A percentile compares a stretch with the other conserved stretches of the same genome.
These are phyloP conservation scores for Trametes meyenii DNA, from an alignment of 768 basidiomycete species.

Conservation along the genomic window DNA sequence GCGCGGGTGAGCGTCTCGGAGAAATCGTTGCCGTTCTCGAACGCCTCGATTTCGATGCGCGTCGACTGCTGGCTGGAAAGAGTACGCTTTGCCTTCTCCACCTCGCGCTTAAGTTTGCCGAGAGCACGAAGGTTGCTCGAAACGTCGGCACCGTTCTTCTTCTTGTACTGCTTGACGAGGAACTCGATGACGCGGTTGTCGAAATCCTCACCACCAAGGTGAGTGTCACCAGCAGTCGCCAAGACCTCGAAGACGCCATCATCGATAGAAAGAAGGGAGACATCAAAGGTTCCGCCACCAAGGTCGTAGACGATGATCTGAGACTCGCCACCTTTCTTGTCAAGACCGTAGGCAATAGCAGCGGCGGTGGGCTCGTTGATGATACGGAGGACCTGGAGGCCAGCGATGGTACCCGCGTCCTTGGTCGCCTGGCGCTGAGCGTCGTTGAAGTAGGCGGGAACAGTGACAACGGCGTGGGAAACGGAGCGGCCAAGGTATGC, in stretches of 20 bases:
- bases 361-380: conserved; percentile 98
- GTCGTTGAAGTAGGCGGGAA: conserved; percentile 99
- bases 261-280: conserved; percentile 81
- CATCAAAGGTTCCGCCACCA: conserved; percentile 98
- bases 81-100: conserved; percentile 76
- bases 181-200: conserved; percentile 76
- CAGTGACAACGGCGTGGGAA: conserved; percentile 96
- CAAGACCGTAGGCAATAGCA: conserved; percentile 97
- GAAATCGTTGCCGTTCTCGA: conserved; percentile 96
- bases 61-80: conserved; percentile 89
- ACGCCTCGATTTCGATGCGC: conserved; percentile 92
- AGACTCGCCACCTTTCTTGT: conserved; percentile 92
- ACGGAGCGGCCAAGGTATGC: conserved; percentile 96
- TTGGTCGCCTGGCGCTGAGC: conserved; percentile 99
- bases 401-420: conserved; percentile 94
- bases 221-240: conserved; percentile 66
- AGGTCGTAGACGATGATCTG: conserved; percentile 99
- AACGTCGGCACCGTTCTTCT: conserved; percentile 66
- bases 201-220: conserved; percentile 67
- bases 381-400: conserved; percentile 93
- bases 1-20: conserved; percentile 96
- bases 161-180: conserved; percentile 69
- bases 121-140: conserved; percentile 63
- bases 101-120: conserved; percentile 70
- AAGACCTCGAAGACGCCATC: conserved; percentile 62